Base-by-base conservation (phyloP, 148 eudicot genomes). In the Vaccinium darrowii region DNA sequence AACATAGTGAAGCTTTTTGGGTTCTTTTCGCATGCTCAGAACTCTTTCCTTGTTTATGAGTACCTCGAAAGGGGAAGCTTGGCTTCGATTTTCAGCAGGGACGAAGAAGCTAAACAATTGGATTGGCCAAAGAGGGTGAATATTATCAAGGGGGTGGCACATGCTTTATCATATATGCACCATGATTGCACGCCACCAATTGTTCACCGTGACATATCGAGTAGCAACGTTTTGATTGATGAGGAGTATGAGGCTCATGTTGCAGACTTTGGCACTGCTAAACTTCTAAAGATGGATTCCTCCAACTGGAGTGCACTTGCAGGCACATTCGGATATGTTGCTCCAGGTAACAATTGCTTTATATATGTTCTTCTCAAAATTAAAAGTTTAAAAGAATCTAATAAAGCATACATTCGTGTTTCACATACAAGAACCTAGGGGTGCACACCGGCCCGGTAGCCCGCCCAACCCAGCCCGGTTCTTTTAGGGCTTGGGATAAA, bases 1-100 rank as follows among this genome's bases (percentile, higher is more conserved):
- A 91, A 89, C 67, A 86, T 91, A 19, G 92, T 91, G 51, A 91
- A 85, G 87, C 85, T 91, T 4, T 67, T 73, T 21, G 92, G 92
- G 13, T 91, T 82, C 63, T 91, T 85, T 81, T 86, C 85, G 0
- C 86, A 87, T 67, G 58, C 71, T 0, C 86, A 82, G 30, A 85
- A 87, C 30, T 86, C 90, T 1, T 65, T 89, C 72, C 21, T 90
- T 76, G 82, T 90, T 47, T 90, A 86, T 73, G 92, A 89, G 86
- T 89, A 85, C 81, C 23, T 81, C 1, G 47, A 25, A 50, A 65
- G 33, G 76, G 84, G 84, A 0, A 81, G 84, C 76, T 81, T 81
- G 84, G 84, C 33, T 11, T 12, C 39, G 3, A 63, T 81, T 4
- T 65, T 81, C 15, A 25, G 39, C 6, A 43, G 47, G 1, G 43